A percentile compares a stretch with the other conserved stretches of the same genome.
Evolutionary conservation across 345 rosid species (phyloP).

Genomic region (Eucalyptus erythrocorys): DNA sequence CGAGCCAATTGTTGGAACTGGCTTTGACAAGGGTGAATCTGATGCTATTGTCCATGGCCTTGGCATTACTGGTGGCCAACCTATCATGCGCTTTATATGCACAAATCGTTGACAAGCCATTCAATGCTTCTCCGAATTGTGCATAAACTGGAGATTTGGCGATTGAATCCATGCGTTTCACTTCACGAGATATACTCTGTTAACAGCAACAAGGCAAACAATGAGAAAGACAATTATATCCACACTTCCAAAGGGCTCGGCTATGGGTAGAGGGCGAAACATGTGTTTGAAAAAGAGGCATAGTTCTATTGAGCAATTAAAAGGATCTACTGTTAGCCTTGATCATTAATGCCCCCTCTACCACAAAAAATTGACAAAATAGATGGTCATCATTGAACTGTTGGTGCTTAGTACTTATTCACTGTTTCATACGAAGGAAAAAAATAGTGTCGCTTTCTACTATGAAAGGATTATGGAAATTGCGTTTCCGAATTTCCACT

Average conservation of each 20-base stretch:
- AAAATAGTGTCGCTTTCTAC: background rate
- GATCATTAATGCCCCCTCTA: background rate
- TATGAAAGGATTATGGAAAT: background rate
- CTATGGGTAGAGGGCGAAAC: background rate
- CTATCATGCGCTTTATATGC: conserved; percentile 91
- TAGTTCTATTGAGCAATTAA: background rate
- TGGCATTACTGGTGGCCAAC: conserved; percentile 68
- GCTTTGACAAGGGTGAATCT: conserved; percentile 75
- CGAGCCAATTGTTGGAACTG: conserved; percentile 84
- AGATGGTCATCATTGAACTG: background rate
- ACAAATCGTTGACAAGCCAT: conserved; percentile 74
- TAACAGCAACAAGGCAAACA: background rate
- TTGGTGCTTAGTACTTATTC: background rate
- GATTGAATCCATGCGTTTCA: conserved; percentile 85
- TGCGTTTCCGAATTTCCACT: background rate
- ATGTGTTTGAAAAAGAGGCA: background rate
- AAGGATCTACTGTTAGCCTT: background rate
- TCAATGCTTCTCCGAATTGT: conserved; percentile 91
- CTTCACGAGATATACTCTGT: conserved; percentile 90
- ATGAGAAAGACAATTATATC: background rate
- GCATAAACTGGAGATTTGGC: conserved; percentile 90
- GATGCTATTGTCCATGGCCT: conserved; percentile 85
- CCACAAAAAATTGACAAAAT: background rate
- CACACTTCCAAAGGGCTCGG: background rate
- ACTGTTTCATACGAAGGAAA: background rate